Evolutionary conservation across 306 rosid species (phyloP), one percentile per base, ranked within the genome.

Genomic region (Albizia julibrissin): DNA sequence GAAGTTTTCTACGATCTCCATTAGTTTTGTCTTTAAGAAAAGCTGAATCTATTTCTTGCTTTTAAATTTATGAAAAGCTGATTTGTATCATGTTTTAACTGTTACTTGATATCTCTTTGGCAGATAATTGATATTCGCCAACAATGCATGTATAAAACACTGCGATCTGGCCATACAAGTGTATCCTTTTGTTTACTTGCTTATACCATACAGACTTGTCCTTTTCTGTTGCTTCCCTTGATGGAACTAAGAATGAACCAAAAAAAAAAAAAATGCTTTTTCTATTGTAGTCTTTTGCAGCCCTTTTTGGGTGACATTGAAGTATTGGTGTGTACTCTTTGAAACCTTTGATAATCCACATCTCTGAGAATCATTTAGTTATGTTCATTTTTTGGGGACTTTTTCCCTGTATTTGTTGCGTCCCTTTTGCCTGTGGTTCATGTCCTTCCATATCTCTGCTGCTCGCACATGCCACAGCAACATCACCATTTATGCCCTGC

Each of bases 121-220:
- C 98, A 95, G 98, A 89, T 95, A 84, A 92, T 95, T 88, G 98
- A 95, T 83, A 88, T 90, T 83, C 87, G 72, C 65, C 93, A 95
- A 86, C 84, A 93, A 43, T 87, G 94, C 88, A 84, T 91, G 40
- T 91, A 93, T 84, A 95, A 93, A 90, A 93, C 98, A 46, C 85
- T 95, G 80, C 90, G 98, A 82, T 83, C 91, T 24, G 97, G 95
- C 86, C 98, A 95, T 88, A 86, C 93, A 81, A 89, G 91, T 89
- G 98, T 95, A 95, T 95, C 97, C 98, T 84, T 82, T 18, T 59
- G 14, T 56, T 49, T 21, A 77, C 24, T 11, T 81, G 65, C 74
- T 19, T 65, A 21, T 47, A 26, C 11, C 1, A 42, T 69, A 21
- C 24, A 68, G 1, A 29, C 50, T 54, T 65, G 46, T 64, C 37